Percentiles rank a stretch among this genome's conserved stretches.
phyloP scores from a whole-genome alignment of 208 protist species.

The Leishmania tarentolae region DNA sequence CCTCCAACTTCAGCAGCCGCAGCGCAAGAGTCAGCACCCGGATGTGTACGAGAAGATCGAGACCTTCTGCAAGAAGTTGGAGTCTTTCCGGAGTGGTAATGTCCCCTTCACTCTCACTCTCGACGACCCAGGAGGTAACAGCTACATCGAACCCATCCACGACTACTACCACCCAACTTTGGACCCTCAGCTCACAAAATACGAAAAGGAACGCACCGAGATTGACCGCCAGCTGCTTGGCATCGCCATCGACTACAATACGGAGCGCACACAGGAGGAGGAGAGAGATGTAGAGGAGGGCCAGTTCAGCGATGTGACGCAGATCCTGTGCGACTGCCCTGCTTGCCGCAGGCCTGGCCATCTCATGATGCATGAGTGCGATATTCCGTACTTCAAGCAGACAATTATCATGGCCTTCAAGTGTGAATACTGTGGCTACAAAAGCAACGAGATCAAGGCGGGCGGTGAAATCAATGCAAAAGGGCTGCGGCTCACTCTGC shows the following conservation, averaged over 20 bases:
- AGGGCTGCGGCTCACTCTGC: constrained; percentile 74
- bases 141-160: constrained; percentile 92
- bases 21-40: constrained; percentile 74
- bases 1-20: constrained; percentile 73
- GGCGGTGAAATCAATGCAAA: constrained; percentile 85
- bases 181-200: constrained; percentile 83
- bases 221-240: constrained; percentile 89
- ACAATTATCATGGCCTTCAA: constrained; percentile 94
- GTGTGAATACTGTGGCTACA: constrained; percentile 95
- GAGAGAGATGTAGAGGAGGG: constrained; percentile 81
- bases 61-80: constrained; percentile 76
- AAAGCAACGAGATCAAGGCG: constrained; percentile 94
- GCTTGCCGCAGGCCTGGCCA: constrained; percentile 67
- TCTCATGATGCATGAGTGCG: constrained; percentile 82
- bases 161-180: constrained; percentile 91
- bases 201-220: constrained; percentile 84
- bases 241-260: constrained; percentile 89
- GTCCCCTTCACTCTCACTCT: constrained; percentile 93
- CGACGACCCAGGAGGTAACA: constrained; percentile 93
- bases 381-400: constrained; percentile 96
- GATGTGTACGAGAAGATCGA: constrained; percentile 85
- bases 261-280: constrained; percentile 69
- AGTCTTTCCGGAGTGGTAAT: constrained; percentile 57
- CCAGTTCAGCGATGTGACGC: constrained; percentile 65
- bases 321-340: constrained; percentile 78